Base-by-base conservation (phyloP, 75 land plant genomes). In the Azolla pinnata region DNA sequence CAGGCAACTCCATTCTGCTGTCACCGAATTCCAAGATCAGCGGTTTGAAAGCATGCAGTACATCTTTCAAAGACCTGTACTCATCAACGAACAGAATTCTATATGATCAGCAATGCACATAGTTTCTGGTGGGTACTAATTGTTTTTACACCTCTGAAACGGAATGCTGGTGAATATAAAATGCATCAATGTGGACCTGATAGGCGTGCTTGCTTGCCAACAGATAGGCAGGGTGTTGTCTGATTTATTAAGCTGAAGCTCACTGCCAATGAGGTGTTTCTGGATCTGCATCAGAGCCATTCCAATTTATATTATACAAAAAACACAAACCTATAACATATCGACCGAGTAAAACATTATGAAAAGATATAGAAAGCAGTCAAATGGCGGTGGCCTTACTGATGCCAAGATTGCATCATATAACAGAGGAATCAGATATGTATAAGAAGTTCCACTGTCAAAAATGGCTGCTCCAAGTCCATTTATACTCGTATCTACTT, bases 391-490 rank as follows among this genome's bases (percentile, higher is more conserved):
- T n/a, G n/a, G n/a, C n/a, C 79, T 81, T 50, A 83, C 86, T 18
- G 62, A 57, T 53, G 69, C 28, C 23, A 86, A 29, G 29, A 86
- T 54, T 16, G 72, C 65, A 10, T 1, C 19, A 64, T 83, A 87
- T 31, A 69, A 70, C 48, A 70, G 34, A 57, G 79, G 55, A 17
- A 78, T 56, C 17, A 87, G 66, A 68, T 83, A 87, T 57, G 88
- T 75, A 52, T 75, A 87, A 4, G 92, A 73, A 62, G 82, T 81
- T 27, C 92, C 92, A 67, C 77, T 84, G 29, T 87, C 92, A 79
- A 87, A 84, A 7, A 79, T 66, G 9, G 59, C 75, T 1, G 49
- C 64, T 47, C 34, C 64, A 4, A 18, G 0, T 66, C 71, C 27
- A 58, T 26, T 9, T 18, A 18, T 31, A 44, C 25, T 59, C 26